Conservation (phyloP, 2,329 filamentous ascomycete species). For the Calycina marina region DNA sequence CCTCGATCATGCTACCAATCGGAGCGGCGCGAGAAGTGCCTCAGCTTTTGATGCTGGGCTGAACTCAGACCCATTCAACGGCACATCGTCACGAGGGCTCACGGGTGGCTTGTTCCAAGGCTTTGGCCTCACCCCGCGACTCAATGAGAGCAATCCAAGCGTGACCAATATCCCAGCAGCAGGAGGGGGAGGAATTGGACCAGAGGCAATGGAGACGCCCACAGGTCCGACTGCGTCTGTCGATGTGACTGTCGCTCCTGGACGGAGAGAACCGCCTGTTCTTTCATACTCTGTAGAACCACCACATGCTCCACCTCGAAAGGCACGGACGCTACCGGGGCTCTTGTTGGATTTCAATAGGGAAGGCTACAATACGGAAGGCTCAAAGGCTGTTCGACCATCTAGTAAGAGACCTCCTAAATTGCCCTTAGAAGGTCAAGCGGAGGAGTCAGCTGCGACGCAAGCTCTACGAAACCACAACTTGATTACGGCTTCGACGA, state of each 20-base stretch:
- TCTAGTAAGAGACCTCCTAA: no score
- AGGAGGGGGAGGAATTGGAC: slow-evolving; percentile 21
- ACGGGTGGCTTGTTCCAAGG: slow-evolving; percentile 20
- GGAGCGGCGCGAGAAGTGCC: slow-evolving; percentile 12
- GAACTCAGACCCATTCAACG: slow-evolving; percentile 22
- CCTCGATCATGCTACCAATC: slow-evolving; percentile 17
- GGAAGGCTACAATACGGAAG: no score
- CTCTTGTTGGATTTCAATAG: slow-evolving; percentile 23
- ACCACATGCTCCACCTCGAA: slow-evolving; percentile 31
- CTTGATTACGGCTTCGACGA: slow-evolving; percentile 39
- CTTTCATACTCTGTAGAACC: slow-evolving; percentile 26
- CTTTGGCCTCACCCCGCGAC: slow-evolving; percentile 20
- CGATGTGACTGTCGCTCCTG: slow-evolving; percentile 21
- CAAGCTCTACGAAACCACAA: slow-evolving; percentile 14
- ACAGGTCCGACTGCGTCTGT: slow-evolving; percentile 30
- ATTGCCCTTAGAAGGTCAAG: neutral
- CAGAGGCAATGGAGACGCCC: slow-evolving; percentile 51
- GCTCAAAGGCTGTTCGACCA: no score
- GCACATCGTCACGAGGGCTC: slow-evolving; percentile 16
- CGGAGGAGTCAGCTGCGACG: slow-evolving; percentile 17
- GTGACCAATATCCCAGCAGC: slow-evolving; percentile 21
- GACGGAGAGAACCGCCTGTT: slow-evolving; percentile 17
- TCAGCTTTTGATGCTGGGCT: slow-evolving; percentile 14
- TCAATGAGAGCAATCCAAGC: slow-evolving; percentile 23
- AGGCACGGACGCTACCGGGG: slow-evolving; percentile 20